Percentiles rank a stretch among this genome's conserved stretches.
phyloP scores from a whole-genome alignment of 2,329 filamentous ascomycete genomes.

The Teratosphaeria zuluensis region DNA sequence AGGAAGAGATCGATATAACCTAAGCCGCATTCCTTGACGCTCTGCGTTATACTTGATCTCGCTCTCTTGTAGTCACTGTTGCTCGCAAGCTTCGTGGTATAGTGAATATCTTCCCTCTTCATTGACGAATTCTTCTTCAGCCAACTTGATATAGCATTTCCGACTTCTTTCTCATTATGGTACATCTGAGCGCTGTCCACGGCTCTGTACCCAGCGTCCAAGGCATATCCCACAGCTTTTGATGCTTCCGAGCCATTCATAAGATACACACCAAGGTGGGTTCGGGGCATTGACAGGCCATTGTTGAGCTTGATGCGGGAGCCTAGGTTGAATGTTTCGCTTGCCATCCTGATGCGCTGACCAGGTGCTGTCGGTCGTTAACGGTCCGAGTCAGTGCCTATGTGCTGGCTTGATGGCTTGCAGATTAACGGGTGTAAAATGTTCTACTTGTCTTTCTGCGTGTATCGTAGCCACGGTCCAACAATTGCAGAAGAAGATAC shows the following conservation, averaged over 20 bases:
- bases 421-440: too few relatives aligned
- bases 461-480: too few relatives aligned
- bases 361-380: too few relatives aligned
- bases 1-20: slow-evolving; percentile 74
- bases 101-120: slow-evolving; percentile 62
- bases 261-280: slow-evolving; percentile 67
- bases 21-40: slow-evolving; percentile 54
- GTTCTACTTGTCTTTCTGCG: too few relatives aligned
- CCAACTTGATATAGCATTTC: slow-evolving; percentile 46
- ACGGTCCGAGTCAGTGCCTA: too few relatives aligned
- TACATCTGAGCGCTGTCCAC: slow-evolving; percentile 57
- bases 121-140: slow-evolving; percentile 30
- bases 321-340: slow-evolving; percentile 28
- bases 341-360: slow-evolving; percentile 1
- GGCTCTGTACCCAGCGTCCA: slow-evolving; percentile 38
- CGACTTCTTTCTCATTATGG: slow-evolving; percentile 62
- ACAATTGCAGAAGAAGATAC: too few relatives aligned
- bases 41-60: slow-evolving; percentile 54
- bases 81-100: slow-evolving; percentile 67
- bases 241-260: slow-evolving; percentile 54
- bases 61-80: slow-evolving; percentile 60
- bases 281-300: slow-evolving; percentile 57
- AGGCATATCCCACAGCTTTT: slow-evolving; percentile 38
- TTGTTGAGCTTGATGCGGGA: slow-evolving; percentile 48
- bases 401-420: too few relatives aligned